phyloP scores from a whole-genome alignment of 2,329 filamentous ascomycete species.

The Fusarium globosum region DNA sequence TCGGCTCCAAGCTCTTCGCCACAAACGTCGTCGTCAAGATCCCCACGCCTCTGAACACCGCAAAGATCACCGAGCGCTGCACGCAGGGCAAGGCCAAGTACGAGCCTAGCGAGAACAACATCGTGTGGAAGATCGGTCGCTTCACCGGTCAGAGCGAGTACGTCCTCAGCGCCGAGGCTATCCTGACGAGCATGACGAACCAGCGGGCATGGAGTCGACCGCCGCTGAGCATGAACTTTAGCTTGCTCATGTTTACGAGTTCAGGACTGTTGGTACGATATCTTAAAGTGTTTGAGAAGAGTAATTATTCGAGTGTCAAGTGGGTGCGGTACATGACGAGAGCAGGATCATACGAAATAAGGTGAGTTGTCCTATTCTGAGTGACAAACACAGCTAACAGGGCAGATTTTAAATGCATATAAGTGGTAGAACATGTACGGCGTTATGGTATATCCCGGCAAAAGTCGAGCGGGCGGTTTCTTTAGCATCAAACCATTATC shows the following conservation, averaged over 20 bases:
- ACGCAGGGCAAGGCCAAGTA: slow-evolving; percentile 98
- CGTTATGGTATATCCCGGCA: slow-evolving; percentile 49
- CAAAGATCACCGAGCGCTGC: slow-evolving; percentile 90
- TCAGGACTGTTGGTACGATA: slow-evolving; percentile 92
- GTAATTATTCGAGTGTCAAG: slow-evolving; percentile 97
- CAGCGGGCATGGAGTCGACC: slow-evolving; percentile 97
- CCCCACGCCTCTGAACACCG: slow-evolving; percentile 95
- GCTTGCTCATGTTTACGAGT: slow-evolving; percentile 97
- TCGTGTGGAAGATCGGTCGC: slow-evolving; percentile 98
- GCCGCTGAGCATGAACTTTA: slow-evolving; percentile 91
- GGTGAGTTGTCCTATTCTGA: slow-evolving; percentile 60
- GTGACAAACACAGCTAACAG: slow-evolving; percentile 24
- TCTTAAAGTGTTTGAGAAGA: slow-evolving; percentile 99
- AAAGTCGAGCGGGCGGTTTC: slow-evolving; percentile 46
- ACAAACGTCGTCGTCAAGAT: slow-evolving; percentile 96
- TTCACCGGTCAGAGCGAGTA: slow-evolving; percentile 98
- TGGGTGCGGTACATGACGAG: slow-evolving; percentile 99
- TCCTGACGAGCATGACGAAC: slow-evolving; percentile 95
- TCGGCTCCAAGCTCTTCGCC: slow-evolving; percentile 93
- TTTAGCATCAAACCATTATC: slow-evolving; percentile 37
- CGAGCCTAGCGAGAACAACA: slow-evolving; percentile 97
- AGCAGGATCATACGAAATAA: slow-evolving; percentile 96
- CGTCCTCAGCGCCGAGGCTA: slow-evolving; percentile 92
- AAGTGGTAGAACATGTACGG: slow-evolving; percentile 45
- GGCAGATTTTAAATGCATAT: slow-evolving; percentile 50